These are phyloP conservation scores for Claviceps sp. DNA, from an alignment of 2,329 filamentous ascomycete species.

Conservation along the genomic window DNA sequence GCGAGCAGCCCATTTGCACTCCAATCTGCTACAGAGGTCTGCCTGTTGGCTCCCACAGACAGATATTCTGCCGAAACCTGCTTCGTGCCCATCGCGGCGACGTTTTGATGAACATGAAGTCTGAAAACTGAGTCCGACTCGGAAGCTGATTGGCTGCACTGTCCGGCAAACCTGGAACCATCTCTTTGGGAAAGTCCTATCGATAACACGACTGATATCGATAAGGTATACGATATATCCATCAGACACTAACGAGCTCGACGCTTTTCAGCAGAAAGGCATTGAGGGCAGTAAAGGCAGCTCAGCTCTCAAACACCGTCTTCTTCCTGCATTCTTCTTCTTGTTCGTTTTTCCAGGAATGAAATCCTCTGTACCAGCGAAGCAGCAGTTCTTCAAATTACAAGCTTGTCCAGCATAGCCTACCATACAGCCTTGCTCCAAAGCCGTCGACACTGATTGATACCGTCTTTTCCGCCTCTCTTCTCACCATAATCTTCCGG, in stretches of 20 bases:
- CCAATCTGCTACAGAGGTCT: slow-evolving; percentile 87
- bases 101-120: slow-evolving; percentile 9
- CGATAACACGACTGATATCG: background rate
- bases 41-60: slow-evolving; percentile 76
- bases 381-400: background rate
- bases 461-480: background rate
- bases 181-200: slow-evolving; percentile 1
- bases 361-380: background rate
- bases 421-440: background rate
- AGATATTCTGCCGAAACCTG: slow-evolving; percentile 37
- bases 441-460: background rate
- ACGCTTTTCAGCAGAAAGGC: background rate
- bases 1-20: slow-evolving; percentile 59
- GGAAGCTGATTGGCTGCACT: slow-evolving; percentile 23
- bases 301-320: background rate
- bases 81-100: slow-evolving; percentile 15
- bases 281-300: background rate
- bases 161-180: no score
- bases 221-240: background rate
- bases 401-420: background rate
- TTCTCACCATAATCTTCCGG: background rate
- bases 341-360: background rate
- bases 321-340: background rate
- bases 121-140: slow-evolving; percentile 20
- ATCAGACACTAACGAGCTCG: background rate